Conservation (phyloP, 2,329 filamentous ascomycete genomes). For the Sclerotinia trifoliorum region DNA sequence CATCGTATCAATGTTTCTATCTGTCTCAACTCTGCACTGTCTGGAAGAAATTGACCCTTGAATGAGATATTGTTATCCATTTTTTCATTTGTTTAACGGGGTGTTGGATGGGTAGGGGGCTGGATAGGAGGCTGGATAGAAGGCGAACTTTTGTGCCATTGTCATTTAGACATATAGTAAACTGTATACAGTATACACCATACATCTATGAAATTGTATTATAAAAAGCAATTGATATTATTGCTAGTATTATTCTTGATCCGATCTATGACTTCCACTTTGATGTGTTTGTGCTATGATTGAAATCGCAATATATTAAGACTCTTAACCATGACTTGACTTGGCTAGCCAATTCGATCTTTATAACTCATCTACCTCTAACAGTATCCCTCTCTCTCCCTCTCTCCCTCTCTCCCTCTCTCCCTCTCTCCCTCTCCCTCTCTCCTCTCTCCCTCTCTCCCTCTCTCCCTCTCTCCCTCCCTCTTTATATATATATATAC, state of each 20-base stretch:
- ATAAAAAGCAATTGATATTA: not conserved
- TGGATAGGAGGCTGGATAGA: too few relatives aligned
- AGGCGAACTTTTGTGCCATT: not conserved
- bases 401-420: too few relatives aligned
- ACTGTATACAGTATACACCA: not conserved
- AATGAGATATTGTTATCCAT: not conserved
- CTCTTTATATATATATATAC: too few relatives aligned
- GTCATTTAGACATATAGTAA: not conserved
- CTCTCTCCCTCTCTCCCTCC: too few relatives aligned
- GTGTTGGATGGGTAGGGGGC: not conserved
- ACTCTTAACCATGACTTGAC: not conserved
- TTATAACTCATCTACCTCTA: too few relatives aligned
- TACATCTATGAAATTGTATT: not conserved
- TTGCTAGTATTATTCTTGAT: not conserved
- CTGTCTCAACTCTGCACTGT: not conserved
- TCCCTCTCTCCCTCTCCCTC: too few relatives aligned
- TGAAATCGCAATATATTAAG: not conserved
- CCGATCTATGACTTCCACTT: not conserved
- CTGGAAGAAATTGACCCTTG: not conserved
- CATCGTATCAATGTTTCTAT: not conserved
- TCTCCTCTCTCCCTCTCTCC: too few relatives aligned
- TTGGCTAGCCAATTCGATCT: not conserved
- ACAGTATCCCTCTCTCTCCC: too few relatives aligned
- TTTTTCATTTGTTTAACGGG: conserved; percentile 2
- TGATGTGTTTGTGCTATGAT: not conserved